Evolutionary conservation across 345 rosid species (phyloP), one percentile per base, ranked within the genome.

Genomic region (Populus deltoides): DNA sequence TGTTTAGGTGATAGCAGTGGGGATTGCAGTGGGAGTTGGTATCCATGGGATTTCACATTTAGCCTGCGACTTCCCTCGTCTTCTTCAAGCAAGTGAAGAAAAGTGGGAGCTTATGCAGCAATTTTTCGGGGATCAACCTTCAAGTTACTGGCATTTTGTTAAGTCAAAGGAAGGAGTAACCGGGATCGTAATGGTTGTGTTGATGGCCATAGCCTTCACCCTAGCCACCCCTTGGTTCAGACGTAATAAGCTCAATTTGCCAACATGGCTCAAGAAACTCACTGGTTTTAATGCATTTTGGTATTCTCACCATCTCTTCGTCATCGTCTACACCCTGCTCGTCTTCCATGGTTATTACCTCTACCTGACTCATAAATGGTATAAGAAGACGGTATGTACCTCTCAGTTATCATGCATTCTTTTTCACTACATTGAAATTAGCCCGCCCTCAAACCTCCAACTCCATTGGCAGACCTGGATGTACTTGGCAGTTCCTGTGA

Each of bases 281-380:
- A 90, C 97, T 4, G 92, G 97, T 62, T 93, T 90, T 83, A 93
- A 93, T 78, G 95, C 96, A 75, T 93, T 93, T 70, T 91, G 97
- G 97, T 93, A 93, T 77, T 90, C 95, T 24, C 96, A 93, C 78
- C 97, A 93, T 47, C 81, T 93, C 66, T 93, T 93, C 49, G 75
- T 91, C 82, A 84, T 93, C 24, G 97, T 93, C 83, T 93, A 91
- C 78, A 29, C 84, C 27, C 84, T 91, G 76, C 94, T 93, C 47
- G 49, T 93, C 75, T 89, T 87, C 6, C 97, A 93, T 73, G 97
- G 97, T 8, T 71, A 77, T 57, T 83, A 82, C 81, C 88, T 93
- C 35, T 93, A 91, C 84, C 84, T 91, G 31, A 84, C 86, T 70
- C 78, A 85, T 62, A 79, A 87, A 36, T 88, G 91, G 92, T 86